Evolutionary conservation across 371 early-diverging fungal species (phyloP).

Genomic region (Actinomortierella wolfii): DNA sequence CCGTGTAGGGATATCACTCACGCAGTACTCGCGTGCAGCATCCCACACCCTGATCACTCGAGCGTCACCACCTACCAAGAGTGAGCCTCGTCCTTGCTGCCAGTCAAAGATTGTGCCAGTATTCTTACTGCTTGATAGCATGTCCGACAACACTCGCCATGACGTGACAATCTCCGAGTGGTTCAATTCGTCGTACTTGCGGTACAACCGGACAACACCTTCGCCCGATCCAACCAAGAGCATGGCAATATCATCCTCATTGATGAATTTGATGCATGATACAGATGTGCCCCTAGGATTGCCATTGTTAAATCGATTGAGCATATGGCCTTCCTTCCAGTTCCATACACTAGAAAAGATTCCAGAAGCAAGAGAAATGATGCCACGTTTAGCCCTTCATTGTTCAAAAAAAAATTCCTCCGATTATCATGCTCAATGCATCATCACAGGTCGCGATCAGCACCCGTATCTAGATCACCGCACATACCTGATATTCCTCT

Average conservation of each 20-base stretch:
- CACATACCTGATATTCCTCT: conserved; percentile 58
- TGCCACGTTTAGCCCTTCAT: no score
- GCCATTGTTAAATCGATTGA: conserved; percentile 71
- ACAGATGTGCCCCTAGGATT: conserved; percentile 71
- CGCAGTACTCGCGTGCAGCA: conserved; percentile 75
- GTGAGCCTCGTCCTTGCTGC: conserved; percentile 75
- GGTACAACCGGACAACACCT: conserved; percentile 78
- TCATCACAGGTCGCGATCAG: no score
- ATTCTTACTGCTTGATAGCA: conserved; percentile 62
- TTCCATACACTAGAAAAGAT: conserved; percentile 68
- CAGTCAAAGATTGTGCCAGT: conserved; percentile 77
- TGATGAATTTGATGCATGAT: conserved; percentile 82
- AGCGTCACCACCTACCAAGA: conserved; percentile 78
- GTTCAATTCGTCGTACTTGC: conserved; percentile 69
- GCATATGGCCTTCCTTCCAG: conserved; percentile 67
- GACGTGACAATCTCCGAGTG: conserved; percentile 71
- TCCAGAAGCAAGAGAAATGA: no score
- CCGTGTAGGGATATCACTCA: conserved; percentile 75
- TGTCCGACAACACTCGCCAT: conserved; percentile 79
- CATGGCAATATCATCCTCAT: conserved; percentile 87
- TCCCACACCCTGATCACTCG: conserved; percentile 83
- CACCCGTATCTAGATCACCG: no score
- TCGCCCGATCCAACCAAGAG: conserved; percentile 85
- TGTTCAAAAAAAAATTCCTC: conserved; percentile 1
- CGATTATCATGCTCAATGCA: no score